phyloP scores from a whole-genome alignment of 352 stramenopile genomes.

The Globisporangium mamillatum region DNA sequence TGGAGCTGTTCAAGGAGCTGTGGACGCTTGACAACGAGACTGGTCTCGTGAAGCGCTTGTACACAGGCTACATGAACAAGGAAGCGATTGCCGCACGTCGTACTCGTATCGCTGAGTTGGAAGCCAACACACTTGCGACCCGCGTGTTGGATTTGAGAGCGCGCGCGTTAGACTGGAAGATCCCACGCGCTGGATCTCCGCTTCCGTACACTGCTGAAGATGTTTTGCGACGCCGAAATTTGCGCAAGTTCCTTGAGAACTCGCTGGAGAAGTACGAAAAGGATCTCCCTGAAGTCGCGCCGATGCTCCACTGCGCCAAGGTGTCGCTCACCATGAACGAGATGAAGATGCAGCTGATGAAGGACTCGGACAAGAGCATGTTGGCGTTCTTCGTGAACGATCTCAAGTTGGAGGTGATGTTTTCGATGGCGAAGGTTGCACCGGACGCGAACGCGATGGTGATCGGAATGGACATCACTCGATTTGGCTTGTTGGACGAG shows the following conservation, averaged over 20 bases:
- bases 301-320: constrained; percentile 58
- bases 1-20: constrained; percentile 51
- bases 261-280: constrained; percentile 62
- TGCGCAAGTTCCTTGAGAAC: constrained; percentile 66
- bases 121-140: constrained; percentile 54
- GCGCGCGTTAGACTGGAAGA: constrained; percentile 53
- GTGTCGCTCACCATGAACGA: constrained; percentile 55
- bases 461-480: constrained; percentile 47
- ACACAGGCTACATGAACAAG: constrained; percentile 42
- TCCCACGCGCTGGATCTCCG: constrained; percentile 53
- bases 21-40: constrained; percentile 56
- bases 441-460: constrained; percentile 32
- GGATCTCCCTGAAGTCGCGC: constrained; percentile 30
- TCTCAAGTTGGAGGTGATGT: constrained; percentile 43
- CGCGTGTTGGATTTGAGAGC: constrained; percentile 62
- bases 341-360: constrained; percentile 48
- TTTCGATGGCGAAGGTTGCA: constrained; percentile 42
- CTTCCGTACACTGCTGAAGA: constrained; percentile 46
- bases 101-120: constrained; percentile 44
- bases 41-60: constrained; percentile 34
- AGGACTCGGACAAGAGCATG: constrained; percentile 45
- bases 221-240: constrained; percentile 40
- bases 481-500: constrained; percentile 74
- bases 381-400: constrained; percentile 58
- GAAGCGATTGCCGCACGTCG: constrained; percentile 36